Percentiles rank a stretch among this genome's conserved stretches.
Evolutionary conservation across 495 filamentous ascomycete genomes (phyloP).

Genomic region (Cudoniella acicularis): DNA sequence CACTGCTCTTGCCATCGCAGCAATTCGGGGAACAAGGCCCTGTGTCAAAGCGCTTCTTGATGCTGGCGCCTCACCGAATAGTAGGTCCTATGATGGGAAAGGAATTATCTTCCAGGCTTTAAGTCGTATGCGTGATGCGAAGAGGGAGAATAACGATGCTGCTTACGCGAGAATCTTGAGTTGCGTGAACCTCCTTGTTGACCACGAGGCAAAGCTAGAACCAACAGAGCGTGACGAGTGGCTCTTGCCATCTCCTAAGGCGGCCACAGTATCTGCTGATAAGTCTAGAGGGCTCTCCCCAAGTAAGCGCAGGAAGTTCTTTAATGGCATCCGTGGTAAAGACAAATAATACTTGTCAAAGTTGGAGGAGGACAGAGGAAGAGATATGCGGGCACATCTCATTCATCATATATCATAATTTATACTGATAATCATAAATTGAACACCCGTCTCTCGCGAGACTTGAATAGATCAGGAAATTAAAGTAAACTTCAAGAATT

Average conservation of each 20-base stretch:
- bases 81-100: background rate
- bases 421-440: background rate
- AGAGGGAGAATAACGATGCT: background rate
- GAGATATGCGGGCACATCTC: background rate
- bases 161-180: background rate
- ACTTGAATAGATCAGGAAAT: too few species aligned
- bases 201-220: background rate
- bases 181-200: background rate
- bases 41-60: background rate
- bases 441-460: too few species aligned
- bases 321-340: background rate
- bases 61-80: background rate
- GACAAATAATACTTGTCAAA: background rate
- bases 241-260: background rate
- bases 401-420: background rate
- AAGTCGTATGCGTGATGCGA: background rate
- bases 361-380: background rate
- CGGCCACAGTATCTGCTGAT: background rate
- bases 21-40: background rate
- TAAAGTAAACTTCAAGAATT: too few species aligned
- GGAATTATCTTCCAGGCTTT: background rate
- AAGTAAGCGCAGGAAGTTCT: background rate
- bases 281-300: background rate
- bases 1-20: slow-evolving; percentile 5
- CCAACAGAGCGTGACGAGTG: background rate